Base-by-base conservation (phyloP, 441 rosid genomes). In the Gossypium trilobum region DNA sequence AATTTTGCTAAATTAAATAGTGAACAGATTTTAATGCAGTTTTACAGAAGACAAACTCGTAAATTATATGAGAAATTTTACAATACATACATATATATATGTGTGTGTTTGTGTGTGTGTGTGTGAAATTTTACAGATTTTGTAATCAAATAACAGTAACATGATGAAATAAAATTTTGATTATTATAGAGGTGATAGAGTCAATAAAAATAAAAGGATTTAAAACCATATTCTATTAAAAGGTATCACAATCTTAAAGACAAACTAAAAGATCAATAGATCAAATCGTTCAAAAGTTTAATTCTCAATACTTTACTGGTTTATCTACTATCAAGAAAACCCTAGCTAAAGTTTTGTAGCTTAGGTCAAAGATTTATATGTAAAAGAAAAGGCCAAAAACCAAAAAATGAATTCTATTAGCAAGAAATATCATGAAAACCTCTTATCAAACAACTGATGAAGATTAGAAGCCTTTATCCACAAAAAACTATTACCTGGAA, bases 221-320 rank as follows among this genome's bases (percentile, higher is more conserved):
- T 13, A 25, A 58, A 25, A 58, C 39, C 19, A 58, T 56, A 56
- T 22, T 25, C 36, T 25, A 58, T 5, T 13, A 58, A 58, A 17
- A 23, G 17, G 39, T 58, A 58, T 16, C 9, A 57, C 46, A 58
- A 58, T 27, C 9, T 5, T 13, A 25, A 58, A 25, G 39, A 27
- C 17, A 58, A 58, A 58, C 39, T 58, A 58, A 58, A 61, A 61
- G 46, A 61, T 31, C 66, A 61, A 61, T 29, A 29, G 66, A 61
- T 61, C 46, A 61, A 61, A 61, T 29, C 46, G 7, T 31, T 31
- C 22, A 61, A 61, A 31, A 61, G 20, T 61, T 61, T 31, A n/a
- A 61, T 61, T 31, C 9, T 31, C 46, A 31, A 61, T 14, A 61
- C 13, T 61, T 14, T 61, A 14, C 27, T 25, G 36, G 6, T 8